Evolutionary conservation across 2,329 filamentous ascomycete species (phyloP).

Genomic region (Cladosporium cucumerinum): DNA sequence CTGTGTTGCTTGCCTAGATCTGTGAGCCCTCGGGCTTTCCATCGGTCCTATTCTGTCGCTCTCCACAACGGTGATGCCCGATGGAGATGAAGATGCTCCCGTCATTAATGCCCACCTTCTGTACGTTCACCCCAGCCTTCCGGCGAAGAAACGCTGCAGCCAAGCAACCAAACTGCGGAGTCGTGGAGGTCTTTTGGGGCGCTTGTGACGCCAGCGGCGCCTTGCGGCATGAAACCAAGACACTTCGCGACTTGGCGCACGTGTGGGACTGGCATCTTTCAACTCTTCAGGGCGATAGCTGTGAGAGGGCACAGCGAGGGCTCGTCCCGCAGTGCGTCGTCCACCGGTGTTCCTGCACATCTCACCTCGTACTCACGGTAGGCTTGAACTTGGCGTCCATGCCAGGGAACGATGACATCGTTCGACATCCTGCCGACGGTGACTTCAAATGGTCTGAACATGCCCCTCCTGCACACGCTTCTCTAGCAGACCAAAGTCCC

Average conservation of each 20-base stretch:
- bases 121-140: background rate
- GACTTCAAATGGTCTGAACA: constrained; percentile 1
- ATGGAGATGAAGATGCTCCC: background rate
- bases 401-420: constrained; percentile 2
- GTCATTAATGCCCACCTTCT: background rate
- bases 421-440: background rate
- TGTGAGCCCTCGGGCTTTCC: background rate
- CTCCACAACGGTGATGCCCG: background rate
- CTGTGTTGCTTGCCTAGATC: background rate
- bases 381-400: constrained; percentile 9
- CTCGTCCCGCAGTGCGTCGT: background rate
- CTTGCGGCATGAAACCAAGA: constrained; percentile 1
- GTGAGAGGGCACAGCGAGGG: background rate
- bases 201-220: constrained; percentile 14
- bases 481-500: background rate
- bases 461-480: background rate
- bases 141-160: constrained; percentile 3
- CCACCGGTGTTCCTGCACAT: background rate
- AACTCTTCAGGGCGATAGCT: background rate
- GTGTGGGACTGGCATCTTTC: constrained; percentile 2
- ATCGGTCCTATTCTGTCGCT: background rate
- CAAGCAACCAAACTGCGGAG: constrained; percentile 3
- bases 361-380: background rate
- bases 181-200: background rate
- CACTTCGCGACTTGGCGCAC: constrained; percentile 15